Conservation (phyloP, 2,329 filamentous ascomycete genomes). For the Leptographium galeiforme region DNA sequence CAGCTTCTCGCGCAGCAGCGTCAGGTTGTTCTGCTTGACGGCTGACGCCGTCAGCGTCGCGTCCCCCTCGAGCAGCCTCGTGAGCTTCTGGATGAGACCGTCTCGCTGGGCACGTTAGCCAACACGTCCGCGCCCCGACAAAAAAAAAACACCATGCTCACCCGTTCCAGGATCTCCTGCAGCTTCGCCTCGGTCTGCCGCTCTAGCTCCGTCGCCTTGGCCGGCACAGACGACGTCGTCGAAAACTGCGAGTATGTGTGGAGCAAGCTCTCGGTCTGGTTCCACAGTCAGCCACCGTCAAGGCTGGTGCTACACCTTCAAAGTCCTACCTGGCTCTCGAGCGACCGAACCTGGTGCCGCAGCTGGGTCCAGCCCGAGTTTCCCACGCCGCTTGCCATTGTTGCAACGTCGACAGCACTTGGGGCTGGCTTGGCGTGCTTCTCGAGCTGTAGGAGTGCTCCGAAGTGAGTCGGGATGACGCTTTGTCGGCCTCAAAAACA, state of each 20-base stretch:
- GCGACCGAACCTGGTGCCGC: conserved; percentile 74
- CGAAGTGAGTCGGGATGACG: too few species aligned
- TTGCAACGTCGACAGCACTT: background rate
- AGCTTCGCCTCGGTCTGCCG: conserved; percentile 65
- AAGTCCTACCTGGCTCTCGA: conserved; percentile 71
- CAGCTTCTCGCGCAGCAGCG: conserved; percentile 82
- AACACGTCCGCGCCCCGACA: background rate
- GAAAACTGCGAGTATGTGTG: conserved; percentile 87
- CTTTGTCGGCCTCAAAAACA: too few species aligned
- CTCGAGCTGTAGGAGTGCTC: too few species aligned
- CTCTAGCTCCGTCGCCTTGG: conserved; percentile 78
- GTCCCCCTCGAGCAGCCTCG: conserved; percentile 86
- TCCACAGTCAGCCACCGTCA: background rate
- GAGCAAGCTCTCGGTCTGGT: conserved; percentile 69
- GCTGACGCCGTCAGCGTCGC: conserved; percentile 74
- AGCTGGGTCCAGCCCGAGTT: conserved; percentile 76
- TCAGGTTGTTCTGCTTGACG: conserved; percentile 92
- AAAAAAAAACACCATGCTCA: conserved; percentile 20
- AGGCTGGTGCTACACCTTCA: background rate
- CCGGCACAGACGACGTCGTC: conserved; percentile 61
- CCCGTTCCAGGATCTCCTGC: conserved; percentile 72
- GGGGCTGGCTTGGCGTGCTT: background rate
- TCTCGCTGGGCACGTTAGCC: conserved; percentile 49
- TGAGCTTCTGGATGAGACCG: conserved; percentile 64
- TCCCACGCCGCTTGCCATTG: conserved; percentile 10